Base-by-base conservation (phyloP, 768 basidiomycete species). In the Hydnomerulius pinastri region DNA sequence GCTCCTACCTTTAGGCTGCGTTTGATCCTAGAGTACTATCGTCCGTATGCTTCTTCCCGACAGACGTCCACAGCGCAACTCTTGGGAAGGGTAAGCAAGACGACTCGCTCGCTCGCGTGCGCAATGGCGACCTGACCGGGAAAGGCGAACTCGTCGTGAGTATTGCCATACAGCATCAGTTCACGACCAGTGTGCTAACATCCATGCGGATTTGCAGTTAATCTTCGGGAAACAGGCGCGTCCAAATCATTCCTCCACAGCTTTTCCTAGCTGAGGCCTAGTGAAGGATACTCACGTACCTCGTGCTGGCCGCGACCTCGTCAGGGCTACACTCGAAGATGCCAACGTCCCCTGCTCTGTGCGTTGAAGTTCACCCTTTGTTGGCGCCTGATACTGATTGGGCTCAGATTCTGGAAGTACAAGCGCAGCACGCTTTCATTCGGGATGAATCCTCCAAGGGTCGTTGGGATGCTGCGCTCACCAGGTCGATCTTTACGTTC, bases 401-500 rank as follows among this genome's bases (percentile, higher is more conserved):
- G 6, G 20, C 28, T 11, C 63, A 94, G 90, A 94, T 95, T 67
- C 72, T 97, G 51, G 96, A 98, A 67, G 92, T 98, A 12, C 93
- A 97, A 67, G 96, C 95, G 0, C 95, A 98, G 61, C 95, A 98
- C 58, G 96, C 96, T 3, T 98, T 98, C 70, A 87, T 98, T 53
- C 85, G 95, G 5, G 94, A 96, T 65, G 92, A 94, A 60, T 79
- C 81, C 6, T 91, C 88, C 25, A 98, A 97, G 67, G 95, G 92
- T 2, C 81, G 96, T 46, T 98, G 93, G 93, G 96, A 98, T 61
- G 92, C 93, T 7, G 94, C 94, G 0, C 72, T 98, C 44, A 92
- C 90, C 0, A 77, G 81, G 43, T 86, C 85, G 18, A 65, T 93
- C 27, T 94, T 94, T 65, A 71, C 73, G 1, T 90, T 87, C 68